phyloP scores from a whole-genome alignment of 495 filamentous ascomycete species.

The Xylaria grammica region DNA sequence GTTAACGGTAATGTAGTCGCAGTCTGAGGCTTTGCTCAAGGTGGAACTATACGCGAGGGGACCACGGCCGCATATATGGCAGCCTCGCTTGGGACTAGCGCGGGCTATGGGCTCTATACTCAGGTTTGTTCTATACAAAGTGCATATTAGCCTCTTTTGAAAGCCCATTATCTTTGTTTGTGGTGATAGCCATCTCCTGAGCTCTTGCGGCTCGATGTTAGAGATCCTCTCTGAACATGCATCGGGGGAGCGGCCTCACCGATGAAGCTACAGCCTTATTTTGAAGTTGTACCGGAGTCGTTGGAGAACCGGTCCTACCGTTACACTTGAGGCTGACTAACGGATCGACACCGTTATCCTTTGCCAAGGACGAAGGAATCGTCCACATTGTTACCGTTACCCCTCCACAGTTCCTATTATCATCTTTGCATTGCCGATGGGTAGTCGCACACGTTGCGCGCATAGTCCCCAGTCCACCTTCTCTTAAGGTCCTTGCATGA shows the following conservation, averaged over 20 bases:
- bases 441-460: neutral
- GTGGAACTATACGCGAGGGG: slow-evolving; percentile 2
- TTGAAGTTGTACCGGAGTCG: neutral
- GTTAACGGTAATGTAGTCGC: neutral
- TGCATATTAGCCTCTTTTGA: neutral
- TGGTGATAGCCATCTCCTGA: neutral
- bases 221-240: neutral
- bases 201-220: neutral
- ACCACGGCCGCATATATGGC: neutral
- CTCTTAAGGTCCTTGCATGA: slow-evolving; percentile 20
- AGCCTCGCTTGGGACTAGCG: neutral
- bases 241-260: neutral
- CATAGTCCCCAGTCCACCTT: neutral
- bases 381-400: neutral
- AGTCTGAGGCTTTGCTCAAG: neutral
- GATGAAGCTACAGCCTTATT: neutral
- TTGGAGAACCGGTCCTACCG: neutral
- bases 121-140: neutral
- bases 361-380: slow-evolving; percentile 13
- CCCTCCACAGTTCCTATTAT: slow-evolving; percentile 7
- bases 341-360: neutral
- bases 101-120: neutral
- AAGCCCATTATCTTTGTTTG: neutral
- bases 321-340: slow-evolving; percentile 6
- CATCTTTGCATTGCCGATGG: slow-evolving; percentile 3